Base-by-base conservation (phyloP, 371 early-diverging fungal genomes). In the Rhizopus arrhizus region DNA sequence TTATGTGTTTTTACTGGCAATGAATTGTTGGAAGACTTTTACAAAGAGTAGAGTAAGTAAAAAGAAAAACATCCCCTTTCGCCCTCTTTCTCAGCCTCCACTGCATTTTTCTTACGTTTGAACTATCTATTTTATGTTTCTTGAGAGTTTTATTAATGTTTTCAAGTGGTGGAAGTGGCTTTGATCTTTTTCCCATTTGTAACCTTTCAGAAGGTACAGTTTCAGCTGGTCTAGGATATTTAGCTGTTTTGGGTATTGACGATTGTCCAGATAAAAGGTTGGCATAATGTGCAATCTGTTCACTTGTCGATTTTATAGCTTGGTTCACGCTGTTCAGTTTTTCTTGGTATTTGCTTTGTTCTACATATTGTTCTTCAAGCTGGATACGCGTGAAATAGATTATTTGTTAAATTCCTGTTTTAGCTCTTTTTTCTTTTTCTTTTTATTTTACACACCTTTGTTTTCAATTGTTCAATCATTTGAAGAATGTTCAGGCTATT, bases 281-380 rank as follows among this genome's bases (percentile, higher is more conserved):
- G 4, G 65, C 65, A 50, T 65, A 46, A 28, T 60, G 45, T 4
- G 38, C 51, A 33, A 65, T 42, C 28, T 60, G 22, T 46, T 54
- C 51, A 34, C 41, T 60, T 0, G 61, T 65, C 4, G 56, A 43
- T 28, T 60, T 59, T 22, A 65, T 57, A 13, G 60, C 35, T 34
- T 53, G 56, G 22, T 52, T 60, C 7, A 60, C 10, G 7, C 45
- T 22, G n/a, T 56, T 65, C 3, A 65, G 36, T 56, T 65, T 65
- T 28, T 40, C 52, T n/a, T 56, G 52, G 5, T 65, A 65, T 10
- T 51, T 43, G 8, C 29, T 56, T 60, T 65, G 65, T 48, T 48
- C 29, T 29, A 15, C 48, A 48, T 48, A 29, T 48, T 29, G 22
- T 29, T 48, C 40, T 31, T 64, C 54, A 11, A 64, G 51, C 64